A percentile compares a stretch with the other conserved stretches of the same genome.
These are phyloP conservation scores for Paraconiothyrium sp. DNA, from an alignment of 2,329 filamentous ascomycete genomes.

Conservation along the genomic window DNA sequence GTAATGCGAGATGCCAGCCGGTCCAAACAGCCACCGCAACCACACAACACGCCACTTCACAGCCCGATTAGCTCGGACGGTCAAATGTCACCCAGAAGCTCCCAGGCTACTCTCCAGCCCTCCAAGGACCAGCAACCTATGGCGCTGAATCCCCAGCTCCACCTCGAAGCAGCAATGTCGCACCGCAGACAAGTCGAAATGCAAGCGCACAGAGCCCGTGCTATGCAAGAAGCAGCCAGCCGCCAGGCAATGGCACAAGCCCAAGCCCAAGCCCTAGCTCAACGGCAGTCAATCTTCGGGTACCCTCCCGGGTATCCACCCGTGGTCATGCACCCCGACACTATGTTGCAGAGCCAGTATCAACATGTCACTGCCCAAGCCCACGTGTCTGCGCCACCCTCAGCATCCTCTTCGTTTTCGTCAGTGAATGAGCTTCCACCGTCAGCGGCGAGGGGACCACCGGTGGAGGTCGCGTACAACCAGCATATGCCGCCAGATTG, in stretches of 20 bases:
- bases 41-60: neutral
- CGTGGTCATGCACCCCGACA: neutral
- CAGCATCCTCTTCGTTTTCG: neutral
- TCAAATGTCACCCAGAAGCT: neutral
- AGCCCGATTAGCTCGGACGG: neutral
- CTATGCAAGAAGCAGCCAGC: neutral
- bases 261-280: neutral
- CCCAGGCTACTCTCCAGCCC: neutral
- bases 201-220: neutral
- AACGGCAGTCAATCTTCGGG: neutral
- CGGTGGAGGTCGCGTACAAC: neutral
- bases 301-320: neutral
- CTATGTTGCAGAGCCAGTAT: neutral
- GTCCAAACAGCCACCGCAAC: neutral
- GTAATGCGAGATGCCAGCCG: too few relatives aligned
- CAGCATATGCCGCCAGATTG: neutral
- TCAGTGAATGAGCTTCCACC: neutral
- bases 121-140: conserved; percentile 11
- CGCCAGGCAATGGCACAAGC: neutral
- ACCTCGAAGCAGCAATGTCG: conserved; percentile 5
- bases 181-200: conserved; percentile 1
- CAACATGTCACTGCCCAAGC: neutral
- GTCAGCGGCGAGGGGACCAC: neutral
- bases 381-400: neutral
- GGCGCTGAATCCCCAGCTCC: conserved; percentile 9